Percentiles rank a stretch among this genome's conserved stretches.
phyloP scores from a whole-genome alignment of 2,329 filamentous ascomycete genomes.

The Penicillium psychrosexuale region DNA sequence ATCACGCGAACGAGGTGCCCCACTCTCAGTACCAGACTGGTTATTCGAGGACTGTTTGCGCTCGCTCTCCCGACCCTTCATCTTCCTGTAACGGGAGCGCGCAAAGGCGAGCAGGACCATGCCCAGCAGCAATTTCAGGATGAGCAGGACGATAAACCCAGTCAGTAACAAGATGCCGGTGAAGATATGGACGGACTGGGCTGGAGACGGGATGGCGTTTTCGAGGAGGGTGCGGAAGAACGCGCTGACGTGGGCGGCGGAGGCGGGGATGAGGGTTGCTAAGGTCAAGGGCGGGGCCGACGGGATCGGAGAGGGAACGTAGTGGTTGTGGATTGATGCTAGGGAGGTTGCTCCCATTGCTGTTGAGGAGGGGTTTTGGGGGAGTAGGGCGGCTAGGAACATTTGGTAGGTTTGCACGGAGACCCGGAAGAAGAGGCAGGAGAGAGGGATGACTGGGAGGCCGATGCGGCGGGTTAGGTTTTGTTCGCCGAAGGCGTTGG shows the following conservation, averaged over 20 bases:
- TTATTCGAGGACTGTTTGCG: not conserved
- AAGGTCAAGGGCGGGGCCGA: conserved; percentile 60
- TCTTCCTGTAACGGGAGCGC: conserved; percentile 71
- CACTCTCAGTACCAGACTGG: conserved; percentile 1
- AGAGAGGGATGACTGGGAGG: conserved; percentile 84
- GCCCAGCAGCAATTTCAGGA: conserved; percentile 79
- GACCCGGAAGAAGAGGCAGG: conserved; percentile 90
- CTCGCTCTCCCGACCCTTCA: conserved; percentile 65
- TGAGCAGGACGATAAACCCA: conserved; percentile 77
- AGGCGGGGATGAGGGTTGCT: conserved; percentile 54
- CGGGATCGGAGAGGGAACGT: conserved; percentile 62
- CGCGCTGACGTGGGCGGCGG: conserved; percentile 47
- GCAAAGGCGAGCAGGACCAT: conserved; percentile 82
- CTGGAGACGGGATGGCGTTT: conserved; percentile 43
- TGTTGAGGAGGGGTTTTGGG: conserved; percentile 59
- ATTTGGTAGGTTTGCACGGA: conserved; percentile 97
- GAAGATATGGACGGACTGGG: conserved; percentile 43
- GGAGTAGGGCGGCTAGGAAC: conserved; percentile 86
- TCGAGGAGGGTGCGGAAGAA: conserved; percentile 41
- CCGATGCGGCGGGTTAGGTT: conserved; percentile 87
- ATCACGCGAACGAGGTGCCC: conserved; percentile 40
- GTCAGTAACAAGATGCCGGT: conserved; percentile 85
- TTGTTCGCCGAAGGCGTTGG: conserved; percentile 87
- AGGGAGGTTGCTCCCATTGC: conserved; percentile 38
- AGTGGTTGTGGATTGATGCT: conserved; percentile 44